Base-by-base conservation (phyloP, 192 early-diverging fungal genomes). In the Coemansia sp. region DNA sequence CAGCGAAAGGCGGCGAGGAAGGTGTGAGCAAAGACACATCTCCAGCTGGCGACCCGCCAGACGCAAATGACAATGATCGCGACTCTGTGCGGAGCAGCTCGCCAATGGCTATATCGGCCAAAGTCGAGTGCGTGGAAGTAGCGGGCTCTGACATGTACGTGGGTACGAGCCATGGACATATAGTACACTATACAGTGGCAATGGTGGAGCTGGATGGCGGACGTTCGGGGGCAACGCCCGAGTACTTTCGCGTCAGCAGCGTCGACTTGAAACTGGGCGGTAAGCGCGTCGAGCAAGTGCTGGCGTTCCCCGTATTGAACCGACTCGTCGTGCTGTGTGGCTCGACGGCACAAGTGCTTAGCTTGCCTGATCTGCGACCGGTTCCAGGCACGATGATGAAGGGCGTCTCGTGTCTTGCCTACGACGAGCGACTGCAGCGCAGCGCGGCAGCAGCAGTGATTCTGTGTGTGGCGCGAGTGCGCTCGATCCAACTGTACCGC, bases 391-490 rank as follows among this genome's bases (percentile, higher is more conserved):
- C 65, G 34, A 69, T 63, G 3, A 71, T 84, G 12, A 74, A 75
- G 38, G 82, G 82, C 15, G 82, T 79, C 9, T 74, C 82, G 22
- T 84, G 82, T 15, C 66, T 79, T 1, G 62, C 71, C 27, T 68
- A 59, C 49, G 82, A 84, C 63, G 82, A 84, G 65, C 82, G 82
- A 7, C 46, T 69, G 33, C 29, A 60, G n/a, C 70, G 77, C 34
- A 38, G 61, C 16, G 43, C 59, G 3, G 55, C 63, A 1, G 36
- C 55, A 12, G 42, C 70, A 5, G 72, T 65, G 22, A 42, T 70
- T 13, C 42, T 84, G 46, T 84, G 82, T 33, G 82, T 84, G 16
- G 82, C 77, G 47, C 68, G 82, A 16, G 63, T 79, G 71, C 82
- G 77, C 40, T 51, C 66, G 27, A 70, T 84, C 40, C 60, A 73